Conservation (phyloP, 1,284 basidiomycete species). For the Chalciporus sp. region DNA sequence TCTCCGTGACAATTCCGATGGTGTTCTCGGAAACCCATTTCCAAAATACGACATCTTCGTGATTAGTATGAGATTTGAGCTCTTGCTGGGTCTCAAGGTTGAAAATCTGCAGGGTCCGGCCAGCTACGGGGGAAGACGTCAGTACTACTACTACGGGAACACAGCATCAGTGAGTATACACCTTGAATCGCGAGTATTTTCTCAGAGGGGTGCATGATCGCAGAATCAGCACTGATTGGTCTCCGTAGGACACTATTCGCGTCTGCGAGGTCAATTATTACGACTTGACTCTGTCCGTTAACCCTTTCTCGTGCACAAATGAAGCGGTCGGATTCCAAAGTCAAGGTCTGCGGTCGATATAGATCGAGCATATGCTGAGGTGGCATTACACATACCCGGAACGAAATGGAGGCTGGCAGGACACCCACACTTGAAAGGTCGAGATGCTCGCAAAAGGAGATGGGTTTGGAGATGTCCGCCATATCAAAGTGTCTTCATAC, state of each 20-base stretch:
- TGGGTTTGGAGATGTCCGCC: slow-evolving; percentile 64
- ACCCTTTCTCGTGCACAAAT: slow-evolving; percentile 92
- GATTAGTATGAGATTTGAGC: slow-evolving; percentile 94
- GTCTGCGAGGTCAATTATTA: slow-evolving; percentile 94
- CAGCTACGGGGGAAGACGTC: slow-evolving; percentile 58
- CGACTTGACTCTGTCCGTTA: slow-evolving; percentile 92
- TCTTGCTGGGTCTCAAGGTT: slow-evolving; percentile 98
- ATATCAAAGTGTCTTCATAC: slow-evolving; percentile 34
- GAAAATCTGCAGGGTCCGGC: slow-evolving; percentile 95
- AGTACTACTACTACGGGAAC: not conserved
- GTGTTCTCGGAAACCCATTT: slow-evolving; percentile 94
- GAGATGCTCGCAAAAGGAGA: slow-evolving; percentile 82
- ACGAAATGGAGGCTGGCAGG: slow-evolving; percentile 95
- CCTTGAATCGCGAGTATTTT: slow-evolving; percentile 98
- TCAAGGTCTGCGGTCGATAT: slow-evolving; percentile 65
- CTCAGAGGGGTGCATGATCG: slow-evolving; percentile 97
- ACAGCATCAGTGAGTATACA: slow-evolving; percentile 37
- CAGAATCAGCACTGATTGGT: slow-evolving; percentile 96
- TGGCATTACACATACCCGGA: slow-evolving; percentile 72
- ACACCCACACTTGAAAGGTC: slow-evolving; percentile 97
- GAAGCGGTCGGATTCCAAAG: slow-evolving; percentile 96
- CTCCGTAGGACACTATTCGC: slow-evolving; percentile 95
- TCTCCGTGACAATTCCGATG: slow-evolving; percentile 95
- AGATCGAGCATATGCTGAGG: slow-evolving; percentile 34
- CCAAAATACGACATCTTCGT: slow-evolving; percentile 98